Evolutionary conservation across 768 basidiomycete species (phyloP), one percentile per base, ranked within the genome.

Genomic region (Austroboletus festivus): DNA sequence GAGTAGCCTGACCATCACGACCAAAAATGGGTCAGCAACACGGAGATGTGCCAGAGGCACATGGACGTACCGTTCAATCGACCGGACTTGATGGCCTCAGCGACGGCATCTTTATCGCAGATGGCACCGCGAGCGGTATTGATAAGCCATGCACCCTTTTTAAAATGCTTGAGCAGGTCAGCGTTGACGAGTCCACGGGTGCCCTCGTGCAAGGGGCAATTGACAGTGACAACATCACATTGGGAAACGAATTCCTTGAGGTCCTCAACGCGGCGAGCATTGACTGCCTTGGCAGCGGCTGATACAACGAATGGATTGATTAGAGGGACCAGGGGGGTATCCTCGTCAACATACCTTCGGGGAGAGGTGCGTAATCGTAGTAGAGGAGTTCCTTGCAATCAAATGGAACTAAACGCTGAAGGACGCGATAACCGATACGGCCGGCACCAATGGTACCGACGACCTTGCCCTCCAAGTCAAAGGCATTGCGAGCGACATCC

Each of bases 111-210:
- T 56, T 82, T 82, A 70, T 90, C 84, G 64, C 88, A 91, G 60
- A 95, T 92, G 35, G 93, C 93, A 38, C 93, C 93, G 57, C 91
- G 89, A 44, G 90, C 89, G 23, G 90, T 92, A 79, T 95, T 95
- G 62, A 95, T 85, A 59, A 94, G 81, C 86, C 87, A 93, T 15
- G 91, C 80, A 42, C 90, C 92, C 66, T 87, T 86, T 79, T 95
- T 95, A 79, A 94, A 86, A 71, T 89, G 86, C 67, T 79, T 78
- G 57, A 94, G 74, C 33, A 91, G 82, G 31, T 93, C 89, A 34
- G 79, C 76, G 73, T 92, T 89, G 62, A 93, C 76, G 41, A 93
- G 79, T 20, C 86, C 86, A 38, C 75, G 74, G 37, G 91, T 93
- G 22, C 82, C 83, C 64, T 93, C 90, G 73, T 93, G 90, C 24